Conservation (phyloP, 345 rosid species). For the Cardiospermum halicacabum region DNA sequence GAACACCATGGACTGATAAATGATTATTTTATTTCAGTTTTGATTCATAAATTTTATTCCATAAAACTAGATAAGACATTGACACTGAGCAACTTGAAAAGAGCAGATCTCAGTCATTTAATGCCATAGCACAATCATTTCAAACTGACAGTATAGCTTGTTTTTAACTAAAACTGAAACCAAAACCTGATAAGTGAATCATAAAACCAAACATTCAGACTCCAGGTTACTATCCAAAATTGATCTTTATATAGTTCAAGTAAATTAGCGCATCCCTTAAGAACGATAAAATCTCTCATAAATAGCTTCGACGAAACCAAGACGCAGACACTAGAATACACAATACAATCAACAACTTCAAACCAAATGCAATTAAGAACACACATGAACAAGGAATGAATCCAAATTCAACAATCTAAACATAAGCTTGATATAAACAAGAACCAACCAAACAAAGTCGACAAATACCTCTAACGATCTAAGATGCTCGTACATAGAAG, state of each 20-base stretch:
- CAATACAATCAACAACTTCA: not conserved
- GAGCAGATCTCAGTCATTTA: not conserved
- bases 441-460: not conserved
- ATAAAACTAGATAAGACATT: not conserved
- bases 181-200: not conserved
- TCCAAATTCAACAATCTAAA: not conserved
- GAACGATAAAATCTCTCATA: too few species aligned
- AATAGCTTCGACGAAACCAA: too few species aligned
- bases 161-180: not conserved
- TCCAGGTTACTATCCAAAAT: not conserved
- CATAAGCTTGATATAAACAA: not conserved
- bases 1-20: too few species aligned
- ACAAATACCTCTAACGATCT: constrained; percentile 27
- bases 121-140: not conserved
- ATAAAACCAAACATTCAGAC: not conserved
- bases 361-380: not conserved
- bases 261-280: too few species aligned
- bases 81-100: not conserved
- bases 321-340: not conserved
- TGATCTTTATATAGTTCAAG: not conserved
- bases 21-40: not conserved
- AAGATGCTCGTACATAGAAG: constrained; percentile 24
- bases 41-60: not conserved
- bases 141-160: too few species aligned
- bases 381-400: not conserved